phyloP scores from a whole-genome alignment of 352 stramenopile species.

The Pythium phragmitis region DNA sequence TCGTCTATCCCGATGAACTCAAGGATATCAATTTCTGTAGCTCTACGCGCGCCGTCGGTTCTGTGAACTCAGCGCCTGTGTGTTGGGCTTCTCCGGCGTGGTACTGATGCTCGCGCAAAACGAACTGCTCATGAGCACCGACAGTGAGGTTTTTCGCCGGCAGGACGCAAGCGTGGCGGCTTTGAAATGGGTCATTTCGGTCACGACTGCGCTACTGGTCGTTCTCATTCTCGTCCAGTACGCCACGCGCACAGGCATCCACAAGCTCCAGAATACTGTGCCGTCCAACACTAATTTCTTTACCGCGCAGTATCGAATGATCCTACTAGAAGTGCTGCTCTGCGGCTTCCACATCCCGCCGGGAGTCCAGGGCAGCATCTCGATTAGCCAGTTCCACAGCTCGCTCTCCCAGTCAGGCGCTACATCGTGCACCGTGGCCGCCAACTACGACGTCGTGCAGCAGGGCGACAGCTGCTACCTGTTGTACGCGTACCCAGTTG shows the following conservation, averaged over 20 bases:
- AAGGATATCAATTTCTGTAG: constrained; percentile 24
- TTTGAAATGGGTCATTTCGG: constrained; percentile 41
- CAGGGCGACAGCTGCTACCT: constrained; percentile 47
- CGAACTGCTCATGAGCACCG: constrained; percentile 38
- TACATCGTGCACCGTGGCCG: constrained; percentile 27
- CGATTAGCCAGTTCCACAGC: constrained; percentile 51
- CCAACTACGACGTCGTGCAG: constrained; percentile 32
- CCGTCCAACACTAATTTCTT: constrained; percentile 32
- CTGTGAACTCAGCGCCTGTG: constrained; percentile 54
- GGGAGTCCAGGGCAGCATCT: constrained; percentile 36
- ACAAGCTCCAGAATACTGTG: constrained; percentile 51
- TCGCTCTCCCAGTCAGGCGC: constrained; percentile 15
- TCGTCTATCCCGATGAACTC: background rate
- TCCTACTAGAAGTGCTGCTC: constrained; percentile 55
- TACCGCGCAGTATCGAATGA: constrained; percentile 26
- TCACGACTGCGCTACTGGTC: constrained; percentile 43
- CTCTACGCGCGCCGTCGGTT: constrained; percentile 47
- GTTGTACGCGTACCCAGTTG: constrained; percentile 61
- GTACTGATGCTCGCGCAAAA: constrained; percentile 73
- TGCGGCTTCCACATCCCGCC: constrained; percentile 70
- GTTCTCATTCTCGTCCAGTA: constrained; percentile 54
- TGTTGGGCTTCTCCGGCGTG: constrained; percentile 44
- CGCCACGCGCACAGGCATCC: constrained; percentile 41
- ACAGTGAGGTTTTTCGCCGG: background rate
- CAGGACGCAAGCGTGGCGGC: constrained; percentile 19